A percentile compares a stretch with the other conserved stretches of the same genome.
phyloP scores from a whole-genome alignment of 495 filamentous ascomycete species.

The Pyronema domesticum region DNA sequence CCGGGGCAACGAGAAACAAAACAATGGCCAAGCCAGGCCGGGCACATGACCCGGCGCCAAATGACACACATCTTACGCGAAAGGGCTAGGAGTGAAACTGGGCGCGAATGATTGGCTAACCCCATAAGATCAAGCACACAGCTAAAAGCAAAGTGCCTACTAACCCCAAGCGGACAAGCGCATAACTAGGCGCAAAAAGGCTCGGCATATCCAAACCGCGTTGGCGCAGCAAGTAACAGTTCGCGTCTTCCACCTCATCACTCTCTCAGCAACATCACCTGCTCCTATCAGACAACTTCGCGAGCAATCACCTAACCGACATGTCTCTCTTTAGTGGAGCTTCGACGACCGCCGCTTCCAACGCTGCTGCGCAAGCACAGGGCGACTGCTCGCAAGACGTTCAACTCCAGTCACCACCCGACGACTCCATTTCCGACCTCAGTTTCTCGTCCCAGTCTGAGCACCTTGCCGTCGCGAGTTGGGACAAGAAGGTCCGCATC shows the following conservation, averaged over 20 bases:
- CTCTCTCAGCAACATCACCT: background rate
- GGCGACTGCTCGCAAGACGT: slow-evolving; percentile 88
- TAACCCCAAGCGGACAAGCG: too few relatives aligned
- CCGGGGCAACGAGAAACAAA: too few relatives aligned
- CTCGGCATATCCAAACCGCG: background rate
- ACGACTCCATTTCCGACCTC: slow-evolving; percentile 73
- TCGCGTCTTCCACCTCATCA: slow-evolving; percentile 1
- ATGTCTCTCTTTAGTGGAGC: slow-evolving; percentile 3
- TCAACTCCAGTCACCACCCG: slow-evolving; percentile 52
- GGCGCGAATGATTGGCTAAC: too few relatives aligned
- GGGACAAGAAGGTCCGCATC: slow-evolving; percentile 88
- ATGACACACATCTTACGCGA: too few relatives aligned
- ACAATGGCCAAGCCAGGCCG: too few relatives aligned
- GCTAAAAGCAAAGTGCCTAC: too few relatives aligned
- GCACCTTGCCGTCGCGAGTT: slow-evolving; percentile 68
- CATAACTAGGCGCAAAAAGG: background rate
- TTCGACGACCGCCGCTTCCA: slow-evolving; percentile 20
- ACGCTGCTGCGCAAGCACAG: slow-evolving; percentile 46
- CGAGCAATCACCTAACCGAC: background rate
- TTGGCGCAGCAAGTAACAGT: too few relatives aligned
- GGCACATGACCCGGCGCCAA: too few relatives aligned
- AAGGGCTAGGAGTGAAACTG: too few relatives aligned
- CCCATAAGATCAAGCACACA: too few relatives aligned
- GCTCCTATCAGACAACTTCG: background rate
- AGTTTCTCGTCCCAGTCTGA: slow-evolving; percentile 62